These are phyloP conservation scores for Colletotrichum sidae DNA, from an alignment of 2,329 filamentous ascomycete species.

Conservation along the genomic window DNA sequence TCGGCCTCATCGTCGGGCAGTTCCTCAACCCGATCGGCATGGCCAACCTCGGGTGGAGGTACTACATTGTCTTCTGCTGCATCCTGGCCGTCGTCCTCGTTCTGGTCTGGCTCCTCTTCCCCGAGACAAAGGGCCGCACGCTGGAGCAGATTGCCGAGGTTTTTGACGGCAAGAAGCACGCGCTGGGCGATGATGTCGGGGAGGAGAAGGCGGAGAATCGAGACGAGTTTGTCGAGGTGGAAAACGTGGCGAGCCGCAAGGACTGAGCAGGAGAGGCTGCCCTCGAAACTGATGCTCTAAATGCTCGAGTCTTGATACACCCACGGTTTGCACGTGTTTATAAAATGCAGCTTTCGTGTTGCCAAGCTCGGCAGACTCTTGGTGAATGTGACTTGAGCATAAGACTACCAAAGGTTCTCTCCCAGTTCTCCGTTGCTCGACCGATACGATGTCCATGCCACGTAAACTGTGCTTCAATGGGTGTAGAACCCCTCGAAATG, in stretches of 20 bases:
- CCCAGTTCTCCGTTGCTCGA: too few relatives aligned
- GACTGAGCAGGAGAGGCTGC: background rate
- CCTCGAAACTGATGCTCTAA: too few relatives aligned
- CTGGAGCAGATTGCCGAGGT: slow-evolving; percentile 40
- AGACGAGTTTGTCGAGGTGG: slow-evolving; percentile 26
- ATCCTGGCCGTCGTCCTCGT: slow-evolving; percentile 33
- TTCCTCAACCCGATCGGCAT: slow-evolving; percentile 57
- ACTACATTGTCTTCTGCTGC: slow-evolving; percentile 41
- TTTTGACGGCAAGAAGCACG: slow-evolving; percentile 36
- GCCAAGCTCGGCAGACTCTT: too few relatives aligned
- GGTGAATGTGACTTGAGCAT: too few relatives aligned
- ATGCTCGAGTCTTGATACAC: too few relatives aligned
- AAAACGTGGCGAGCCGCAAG: slow-evolving; percentile 17
- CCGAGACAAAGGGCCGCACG: slow-evolving; percentile 43
- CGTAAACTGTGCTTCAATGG: too few relatives aligned
- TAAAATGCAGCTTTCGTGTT: too few relatives aligned
- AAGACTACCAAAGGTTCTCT: too few relatives aligned
- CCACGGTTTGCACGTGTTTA: too few relatives aligned
- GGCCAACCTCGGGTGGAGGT: slow-evolving; percentile 42
- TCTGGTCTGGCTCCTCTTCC: slow-evolving; percentile 42
- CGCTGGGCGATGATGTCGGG: background rate
- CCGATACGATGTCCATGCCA: too few relatives aligned
- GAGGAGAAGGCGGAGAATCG: background rate
- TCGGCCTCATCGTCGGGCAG: slow-evolving; percentile 50
- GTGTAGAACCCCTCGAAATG: too few relatives aligned